Conservation (phyloP, 1,139 yeast species). For the Yamadazyma dushanensis region DNA sequence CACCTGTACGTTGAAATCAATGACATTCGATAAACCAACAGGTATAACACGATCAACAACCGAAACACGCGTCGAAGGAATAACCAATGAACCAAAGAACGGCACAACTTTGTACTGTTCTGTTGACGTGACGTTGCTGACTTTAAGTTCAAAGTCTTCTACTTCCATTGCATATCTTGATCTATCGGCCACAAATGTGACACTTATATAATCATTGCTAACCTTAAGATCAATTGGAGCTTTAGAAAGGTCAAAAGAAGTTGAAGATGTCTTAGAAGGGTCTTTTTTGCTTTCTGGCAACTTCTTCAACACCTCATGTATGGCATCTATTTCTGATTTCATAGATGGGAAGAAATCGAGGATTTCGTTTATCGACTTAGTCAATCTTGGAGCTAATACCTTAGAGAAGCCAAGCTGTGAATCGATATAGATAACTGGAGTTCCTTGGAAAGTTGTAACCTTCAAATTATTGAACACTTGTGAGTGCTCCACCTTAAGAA, state of each 20-base stretch:
- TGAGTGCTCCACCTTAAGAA: slow-evolving; percentile 26
- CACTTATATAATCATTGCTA: slow-evolving; percentile 37
- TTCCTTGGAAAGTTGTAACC: slow-evolving; percentile 16
- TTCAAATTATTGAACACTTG: slow-evolving; percentile 25
- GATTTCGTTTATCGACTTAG: slow-evolving; percentile 21
- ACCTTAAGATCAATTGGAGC: slow-evolving; percentile 27
- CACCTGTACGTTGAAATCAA: slow-evolving; percentile 41
- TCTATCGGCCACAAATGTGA: slow-evolving; percentile 32
- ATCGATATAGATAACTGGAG: slow-evolving; percentile 19
- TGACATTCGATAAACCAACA: slow-evolving; percentile 44
- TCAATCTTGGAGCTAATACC: slow-evolving; percentile 29
- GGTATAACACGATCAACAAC: slow-evolving; percentile 37
- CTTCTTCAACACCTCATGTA: not conserved
- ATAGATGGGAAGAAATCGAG: slow-evolving; percentile 17
- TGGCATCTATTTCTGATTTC: slow-evolving; percentile 16
- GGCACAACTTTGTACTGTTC: slow-evolving; percentile 11
- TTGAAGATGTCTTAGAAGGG: not conserved
- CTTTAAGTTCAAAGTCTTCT: slow-evolving; percentile 23
- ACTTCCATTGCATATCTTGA: slow-evolving; percentile 33
- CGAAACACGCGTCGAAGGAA: slow-evolving; percentile 45
- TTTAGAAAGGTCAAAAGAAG: not conserved
- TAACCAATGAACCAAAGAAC: slow-evolving; percentile 34
- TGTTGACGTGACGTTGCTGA: slow-evolving; percentile 16
- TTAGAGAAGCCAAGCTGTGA: slow-evolving; percentile 37
- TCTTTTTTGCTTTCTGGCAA: not conserved